Percentiles rank a stretch among this genome's conserved stretches.
These are phyloP conservation scores for sorghum (Sorghum bicolor) DNA, from an alignment of 176 grass and related monocot species.

Conservation along the genomic window Sorghum_bicolor_NCBIv3 NC_012875.2:17438001-17438500, in stretches of 20 bases:
- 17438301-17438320: no score
- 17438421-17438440: background rate
- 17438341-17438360: no score
- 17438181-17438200: no score
- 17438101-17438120: background rate
- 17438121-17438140: background rate
- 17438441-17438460: slow-evolving; percentile 8
- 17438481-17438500: slow-evolving; percentile 2
- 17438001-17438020: background rate
- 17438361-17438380: no score
- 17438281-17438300: no score
- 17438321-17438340: no score
- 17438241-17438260: no score
- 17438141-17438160: slow-evolving; percentile 1
- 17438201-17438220: no score
- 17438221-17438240: no score
- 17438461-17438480: background rate
- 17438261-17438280: no score
- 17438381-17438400: no score
- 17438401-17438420: no score
- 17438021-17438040: background rate
- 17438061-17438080: background rate
- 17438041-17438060: slow-evolving; percentile 6
- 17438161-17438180: background rate
- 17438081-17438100: background rate